These are phyloP conservation scores for Cyberlindnera saturnus DNA, from an alignment of 805 yeast genomes.

Conservation along the genomic window DNA sequence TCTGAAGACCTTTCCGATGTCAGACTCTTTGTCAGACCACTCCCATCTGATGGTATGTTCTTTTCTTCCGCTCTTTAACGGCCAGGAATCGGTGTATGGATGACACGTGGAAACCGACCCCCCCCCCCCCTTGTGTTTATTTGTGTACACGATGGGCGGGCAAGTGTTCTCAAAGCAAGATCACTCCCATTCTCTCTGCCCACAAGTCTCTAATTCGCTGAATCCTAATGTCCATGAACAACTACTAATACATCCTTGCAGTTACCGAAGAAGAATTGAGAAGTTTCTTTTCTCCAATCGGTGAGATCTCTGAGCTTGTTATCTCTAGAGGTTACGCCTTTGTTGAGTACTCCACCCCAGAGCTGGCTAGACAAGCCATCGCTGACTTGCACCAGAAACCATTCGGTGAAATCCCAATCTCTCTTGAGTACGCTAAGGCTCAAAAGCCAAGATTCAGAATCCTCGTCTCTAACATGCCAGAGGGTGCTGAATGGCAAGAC, in stretches of 20 bases:
- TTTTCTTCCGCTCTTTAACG: neutral
- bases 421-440: constrained; percentile 35
- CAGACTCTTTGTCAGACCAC: constrained; percentile 56
- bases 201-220: no score
- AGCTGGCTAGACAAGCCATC: constrained; percentile 69
- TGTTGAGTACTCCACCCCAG: constrained; percentile 74
- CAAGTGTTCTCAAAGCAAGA: no score
- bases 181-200: no score
- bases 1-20: constrained; percentile 32
- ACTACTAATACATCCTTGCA: constrained; percentile 10
- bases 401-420: constrained; percentile 47
- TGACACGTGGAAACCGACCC: no score
- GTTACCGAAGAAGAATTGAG: constrained; percentile 53
- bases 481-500: constrained; percentile 81
- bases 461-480: constrained; percentile 63
- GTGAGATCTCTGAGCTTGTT: constrained; percentile 62
- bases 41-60: constrained; percentile 43
- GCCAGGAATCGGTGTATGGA: no score
- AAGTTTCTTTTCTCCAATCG: constrained; percentile 61
- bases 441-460: constrained; percentile 68
- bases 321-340: constrained; percentile 83
- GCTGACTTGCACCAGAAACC: constrained; percentile 68
- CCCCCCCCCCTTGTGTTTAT: no score
- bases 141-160: no score
- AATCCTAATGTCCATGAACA: neutral